A percentile compares a stretch with the other conserved stretches of the same genome.
Evolutionary conservation across 1,139 yeast genomes (phyloP).

Genomic region (Casaregolazyma suthepensis): DNA sequence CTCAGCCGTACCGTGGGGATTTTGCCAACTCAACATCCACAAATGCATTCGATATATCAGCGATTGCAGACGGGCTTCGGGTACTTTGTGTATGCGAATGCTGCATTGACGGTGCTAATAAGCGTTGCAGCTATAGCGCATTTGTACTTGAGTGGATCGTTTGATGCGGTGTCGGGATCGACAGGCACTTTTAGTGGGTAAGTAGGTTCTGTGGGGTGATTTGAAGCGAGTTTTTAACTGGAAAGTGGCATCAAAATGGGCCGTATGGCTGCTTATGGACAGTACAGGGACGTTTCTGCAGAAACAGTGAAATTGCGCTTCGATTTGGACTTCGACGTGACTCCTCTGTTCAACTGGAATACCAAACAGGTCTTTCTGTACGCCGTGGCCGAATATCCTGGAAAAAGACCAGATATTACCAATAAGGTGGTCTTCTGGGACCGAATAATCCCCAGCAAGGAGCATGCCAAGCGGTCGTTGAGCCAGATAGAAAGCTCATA

Average conservation of each 20-base stretch:
- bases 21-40: constrained; percentile 34
- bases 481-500: constrained; percentile 61
- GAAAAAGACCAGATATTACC: constrained; percentile 39
- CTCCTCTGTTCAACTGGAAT: constrained; percentile 89
- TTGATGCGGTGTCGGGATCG: not conserved
- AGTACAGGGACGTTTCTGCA: constrained; percentile 2
- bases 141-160: constrained; percentile 24
- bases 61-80: constrained; percentile 28
- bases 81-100: constrained; percentile 28
- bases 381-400: constrained; percentile 82
- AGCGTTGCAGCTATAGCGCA: constrained; percentile 27
- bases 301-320: constrained; percentile 71
- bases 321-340: constrained; percentile 62
- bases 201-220: not conserved
- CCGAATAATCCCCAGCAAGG: constrained; percentile 55
- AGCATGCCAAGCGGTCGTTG: constrained; percentile 53
- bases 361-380: constrained; percentile 92
- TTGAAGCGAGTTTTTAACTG: not conserved
- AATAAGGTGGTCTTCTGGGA: constrained; percentile 91
- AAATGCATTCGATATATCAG: constrained; percentile 19
- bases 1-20: not conserved
- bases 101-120: constrained; percentile 25
- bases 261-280: constrained; percentile 7
- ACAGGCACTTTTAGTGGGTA: constrained; percentile 1
- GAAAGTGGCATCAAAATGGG: not conserved